phyloP scores from a whole-genome alignment of 371 early-diverging fungal species.

The Circinella minor region DNA sequence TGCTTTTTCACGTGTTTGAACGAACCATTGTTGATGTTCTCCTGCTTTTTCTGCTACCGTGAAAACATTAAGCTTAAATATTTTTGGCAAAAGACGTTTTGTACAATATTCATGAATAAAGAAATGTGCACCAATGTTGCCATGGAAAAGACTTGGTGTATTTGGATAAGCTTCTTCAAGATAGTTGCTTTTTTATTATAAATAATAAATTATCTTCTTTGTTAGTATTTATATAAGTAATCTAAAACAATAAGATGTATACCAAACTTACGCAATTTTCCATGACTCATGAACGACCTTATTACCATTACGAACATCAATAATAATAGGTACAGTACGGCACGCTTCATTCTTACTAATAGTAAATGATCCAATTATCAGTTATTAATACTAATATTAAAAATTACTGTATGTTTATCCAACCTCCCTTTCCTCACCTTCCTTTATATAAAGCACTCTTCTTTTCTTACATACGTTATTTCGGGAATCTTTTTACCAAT shows the following conservation, averaged over 20 bases:
- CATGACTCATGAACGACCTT: slow-evolving; percentile 27
- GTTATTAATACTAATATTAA: no score
- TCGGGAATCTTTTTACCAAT: slow-evolving; percentile 12
- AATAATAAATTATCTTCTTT: neutral
- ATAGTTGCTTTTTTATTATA: slow-evolving; percentile 8
- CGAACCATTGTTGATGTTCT: slow-evolving; percentile 17
- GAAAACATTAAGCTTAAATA: slow-evolving; percentile 21
- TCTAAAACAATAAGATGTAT: no score
- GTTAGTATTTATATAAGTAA: no score
- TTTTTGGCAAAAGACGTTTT: slow-evolving; percentile 17
- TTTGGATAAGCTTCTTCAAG: slow-evolving; percentile 28
- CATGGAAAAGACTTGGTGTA: slow-evolving; percentile 17
- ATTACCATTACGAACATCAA: slow-evolving; percentile 16
- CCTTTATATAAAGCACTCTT: neutral
- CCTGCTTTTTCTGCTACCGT: neutral
- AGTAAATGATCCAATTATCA: neutral
- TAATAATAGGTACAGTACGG: slow-evolving; percentile 26
- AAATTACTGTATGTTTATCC: no score
- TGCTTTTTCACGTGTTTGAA: slow-evolving; percentile 13
- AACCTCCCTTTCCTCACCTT: neutral
- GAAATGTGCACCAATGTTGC: slow-evolving; percentile 23
- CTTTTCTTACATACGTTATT: slow-evolving; percentile 16
- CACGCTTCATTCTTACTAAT: slow-evolving; percentile 11
- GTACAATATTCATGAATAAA: slow-evolving; percentile 23
- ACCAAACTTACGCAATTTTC: slow-evolving; percentile 19